A percentile compares a stretch with the other conserved stretches of the same genome.
phyloP scores from a whole-genome alignment of 1,284 basidiomycete genomes.

The Kwoniella shivajii region DNA sequence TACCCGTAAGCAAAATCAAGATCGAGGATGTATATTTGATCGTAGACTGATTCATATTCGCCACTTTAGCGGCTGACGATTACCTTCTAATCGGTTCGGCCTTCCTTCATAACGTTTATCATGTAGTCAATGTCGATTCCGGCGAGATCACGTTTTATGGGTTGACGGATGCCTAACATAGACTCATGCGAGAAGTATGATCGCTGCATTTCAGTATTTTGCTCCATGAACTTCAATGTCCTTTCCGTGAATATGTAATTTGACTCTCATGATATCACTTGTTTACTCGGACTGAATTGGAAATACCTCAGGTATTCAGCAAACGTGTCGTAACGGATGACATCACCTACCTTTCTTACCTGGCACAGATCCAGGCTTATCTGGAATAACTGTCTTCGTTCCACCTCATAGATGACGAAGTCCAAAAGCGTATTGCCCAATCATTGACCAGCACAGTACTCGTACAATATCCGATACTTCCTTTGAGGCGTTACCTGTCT shows the following conservation, averaged over 20 bases:
- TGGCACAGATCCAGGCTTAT: too few species aligned
- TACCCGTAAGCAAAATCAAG: background rate
- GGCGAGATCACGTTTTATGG: conserved; percentile 18
- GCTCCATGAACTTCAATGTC: too few species aligned
- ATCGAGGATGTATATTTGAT: background rate
- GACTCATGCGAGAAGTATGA: background rate
- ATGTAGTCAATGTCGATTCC: conserved; percentile 12
- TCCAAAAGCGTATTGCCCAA: too few species aligned
- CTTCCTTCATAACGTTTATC: conserved; percentile 21
- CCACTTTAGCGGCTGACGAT: background rate
- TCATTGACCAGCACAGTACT: background rate
- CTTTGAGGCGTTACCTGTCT: background rate
- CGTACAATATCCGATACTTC: background rate
- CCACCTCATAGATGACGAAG: too few species aligned
- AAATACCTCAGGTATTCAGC: too few species aligned
- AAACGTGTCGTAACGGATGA: too few species aligned
- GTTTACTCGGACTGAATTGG: too few species aligned
- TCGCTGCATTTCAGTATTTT: background rate
- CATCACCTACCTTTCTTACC: too few species aligned
- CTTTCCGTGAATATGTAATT: too few species aligned
- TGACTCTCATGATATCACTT: too few species aligned
- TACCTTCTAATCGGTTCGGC: conserved; percentile 9
- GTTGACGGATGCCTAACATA: too few species aligned
- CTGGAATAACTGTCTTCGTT: too few species aligned
- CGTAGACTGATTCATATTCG: background rate